phyloP scores from a whole-genome alignment of 2,329 filamentous ascomycete genomes.

The Ramularia endophylla region DNA sequence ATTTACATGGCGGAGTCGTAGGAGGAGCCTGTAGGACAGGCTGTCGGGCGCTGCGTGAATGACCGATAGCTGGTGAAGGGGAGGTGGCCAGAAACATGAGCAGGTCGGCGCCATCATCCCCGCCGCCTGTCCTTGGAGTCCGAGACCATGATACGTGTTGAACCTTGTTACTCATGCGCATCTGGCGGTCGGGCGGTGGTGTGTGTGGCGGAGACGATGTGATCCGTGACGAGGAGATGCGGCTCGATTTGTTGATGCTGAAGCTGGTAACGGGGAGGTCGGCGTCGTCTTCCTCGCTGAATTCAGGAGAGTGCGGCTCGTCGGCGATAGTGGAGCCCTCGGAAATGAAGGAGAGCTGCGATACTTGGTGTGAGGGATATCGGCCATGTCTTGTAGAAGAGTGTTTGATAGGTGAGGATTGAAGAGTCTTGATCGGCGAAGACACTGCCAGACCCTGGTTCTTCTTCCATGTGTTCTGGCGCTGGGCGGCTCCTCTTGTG shows the following conservation, averaged over 20 bases:
- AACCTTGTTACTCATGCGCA: slow-evolving; percentile 36
- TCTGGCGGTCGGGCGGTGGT: slow-evolving; percentile 52
- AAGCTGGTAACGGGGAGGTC: slow-evolving; percentile 73
- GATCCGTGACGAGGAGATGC: slow-evolving; percentile 40
- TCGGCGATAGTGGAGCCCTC: slow-evolving; percentile 63
- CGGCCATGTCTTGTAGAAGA: slow-evolving; percentile 61
- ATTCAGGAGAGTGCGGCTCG: slow-evolving; percentile 52
- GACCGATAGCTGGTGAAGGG: slow-evolving; percentile 65
- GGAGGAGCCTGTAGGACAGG: slow-evolving; percentile 34
- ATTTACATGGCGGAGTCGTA: slow-evolving; percentile 50
- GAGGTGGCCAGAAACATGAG: slow-evolving; percentile 87
- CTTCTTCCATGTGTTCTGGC: slow-evolving; percentile 66
- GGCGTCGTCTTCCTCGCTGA: slow-evolving; percentile 74
- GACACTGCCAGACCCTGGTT: slow-evolving; percentile 73
- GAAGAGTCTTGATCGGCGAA: slow-evolving; percentile 67
- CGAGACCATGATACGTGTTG: slow-evolving; percentile 37
- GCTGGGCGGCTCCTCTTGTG: slow-evolving; percentile 25
- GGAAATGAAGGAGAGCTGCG: slow-evolving; percentile 73
- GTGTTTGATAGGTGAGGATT: too few species aligned
- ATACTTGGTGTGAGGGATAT: slow-evolving; percentile 62
- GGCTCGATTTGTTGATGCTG: slow-evolving; percentile 45
- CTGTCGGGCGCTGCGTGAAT: slow-evolving; percentile 2
- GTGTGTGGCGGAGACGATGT: slow-evolving; percentile 79
- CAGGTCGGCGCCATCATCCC: slow-evolving; percentile 78
- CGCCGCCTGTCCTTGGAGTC: slow-evolving; percentile 48